A percentile compares a stretch with the other conserved stretches of the same genome.
These are phyloP conservation scores for Penicillium argentinense DNA, from an alignment of 495 filamentous ascomycete species.

Conservation along the genomic window DNA sequence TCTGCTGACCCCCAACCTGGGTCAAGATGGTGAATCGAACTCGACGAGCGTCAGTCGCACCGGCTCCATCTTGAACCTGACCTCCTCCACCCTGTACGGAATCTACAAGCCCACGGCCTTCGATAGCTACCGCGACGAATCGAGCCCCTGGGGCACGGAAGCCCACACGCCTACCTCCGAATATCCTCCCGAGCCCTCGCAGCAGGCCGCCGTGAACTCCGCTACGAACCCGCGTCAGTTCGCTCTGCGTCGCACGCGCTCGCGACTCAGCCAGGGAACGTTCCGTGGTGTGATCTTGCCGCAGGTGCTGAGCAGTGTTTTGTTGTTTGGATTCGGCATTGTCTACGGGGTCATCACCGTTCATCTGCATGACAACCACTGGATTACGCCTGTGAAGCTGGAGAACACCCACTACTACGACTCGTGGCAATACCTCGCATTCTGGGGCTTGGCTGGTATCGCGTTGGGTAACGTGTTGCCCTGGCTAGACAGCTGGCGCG, in stretches of 20 bases:
- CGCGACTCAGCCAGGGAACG: slow-evolving; percentile 41
- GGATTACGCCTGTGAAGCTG: slow-evolving; percentile 62
- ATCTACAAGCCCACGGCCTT: slow-evolving; percentile 77
- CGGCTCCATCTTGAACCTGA: slow-evolving; percentile 81
- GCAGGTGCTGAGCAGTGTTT: slow-evolving; percentile 51
- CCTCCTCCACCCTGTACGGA: slow-evolving; percentile 82
- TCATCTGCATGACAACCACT: slow-evolving; percentile 72
- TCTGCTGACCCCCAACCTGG: slow-evolving; percentile 30
- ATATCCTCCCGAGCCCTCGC: slow-evolving; percentile 26
- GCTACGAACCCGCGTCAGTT: slow-evolving; percentile 31
- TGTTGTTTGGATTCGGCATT: slow-evolving; percentile 80
- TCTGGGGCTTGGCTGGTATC: slow-evolving; percentile 83
- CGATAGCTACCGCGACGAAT: slow-evolving; percentile 50
- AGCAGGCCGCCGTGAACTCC: slow-evolving; percentile 24
- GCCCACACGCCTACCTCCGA: slow-evolving; percentile 55
- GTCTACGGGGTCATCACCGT: slow-evolving; percentile 83
- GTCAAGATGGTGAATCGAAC: slow-evolving; percentile 26
- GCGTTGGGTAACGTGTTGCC: slow-evolving; percentile 76
- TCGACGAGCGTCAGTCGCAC: slow-evolving; percentile 54
- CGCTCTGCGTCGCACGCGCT: slow-evolving; percentile 34
- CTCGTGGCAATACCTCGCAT: slow-evolving; percentile 66
- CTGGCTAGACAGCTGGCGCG: slow-evolving; percentile 74
- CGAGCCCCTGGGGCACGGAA: slow-evolving; percentile 70
- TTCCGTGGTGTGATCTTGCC: slow-evolving; percentile 48
- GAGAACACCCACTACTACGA: slow-evolving; percentile 56